Evolutionary conservation across 176 grass and related monocot species (phyloP).

Genomic region (Triticum turgidum): DNA sequence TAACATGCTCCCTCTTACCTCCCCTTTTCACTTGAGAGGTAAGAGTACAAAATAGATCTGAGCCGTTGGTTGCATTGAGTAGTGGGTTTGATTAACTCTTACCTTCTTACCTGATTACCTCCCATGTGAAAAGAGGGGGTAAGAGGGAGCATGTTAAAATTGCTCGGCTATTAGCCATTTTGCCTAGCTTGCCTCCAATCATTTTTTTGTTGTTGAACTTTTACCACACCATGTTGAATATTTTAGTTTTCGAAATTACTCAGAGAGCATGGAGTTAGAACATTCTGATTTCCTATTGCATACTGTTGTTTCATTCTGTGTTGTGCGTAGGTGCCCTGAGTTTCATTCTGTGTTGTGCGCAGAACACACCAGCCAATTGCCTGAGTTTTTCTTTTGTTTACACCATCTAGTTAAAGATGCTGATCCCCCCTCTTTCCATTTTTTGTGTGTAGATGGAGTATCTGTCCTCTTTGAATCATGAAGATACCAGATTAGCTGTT

Average conservation of each 20-base stretch:
- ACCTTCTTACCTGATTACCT: too few relatives aligned
- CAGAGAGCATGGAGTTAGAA: background rate
- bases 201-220: conserved; percentile 6
- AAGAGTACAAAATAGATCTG: too few relatives aligned
- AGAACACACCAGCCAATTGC: background rate
- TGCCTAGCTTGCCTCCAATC: background rate
- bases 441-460: conserved; percentile 63
- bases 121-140: too few relatives aligned
- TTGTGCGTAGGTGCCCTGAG: background rate
- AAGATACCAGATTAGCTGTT: conserved; percentile 97
- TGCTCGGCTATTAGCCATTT: background rate
- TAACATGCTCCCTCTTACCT: too few relatives aligned
- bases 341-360: background rate
- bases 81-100: too few relatives aligned
- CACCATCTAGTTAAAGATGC: background rate
- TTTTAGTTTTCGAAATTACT: conserved; percentile 3
- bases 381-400: conserved; percentile 4
- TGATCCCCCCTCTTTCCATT: background rate
- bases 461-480: conserved; percentile 80
- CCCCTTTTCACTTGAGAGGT: too few relatives aligned
- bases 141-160: too few relatives aligned
- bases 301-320: conserved; percentile 1
- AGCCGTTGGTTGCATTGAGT: too few relatives aligned
- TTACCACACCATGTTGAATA: background rate
- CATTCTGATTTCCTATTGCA: background rate